A percentile compares a stretch with the other conserved stretches of the same genome.
Conservation (phyloP, 345 rosid genomes). For the Durio zibethinus region DNA sequence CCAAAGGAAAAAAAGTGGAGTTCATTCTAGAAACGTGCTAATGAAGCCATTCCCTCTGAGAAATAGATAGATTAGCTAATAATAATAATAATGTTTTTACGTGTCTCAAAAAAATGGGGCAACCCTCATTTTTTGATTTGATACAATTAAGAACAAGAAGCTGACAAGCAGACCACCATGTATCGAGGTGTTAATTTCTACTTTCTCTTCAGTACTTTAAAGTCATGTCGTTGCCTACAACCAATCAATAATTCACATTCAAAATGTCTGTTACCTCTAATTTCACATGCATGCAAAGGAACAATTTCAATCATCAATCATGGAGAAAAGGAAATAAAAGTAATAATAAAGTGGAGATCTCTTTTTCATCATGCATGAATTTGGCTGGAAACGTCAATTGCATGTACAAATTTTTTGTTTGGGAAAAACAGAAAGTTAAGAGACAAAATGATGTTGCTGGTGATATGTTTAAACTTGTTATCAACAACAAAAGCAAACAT, state of each 20-base stretch:
- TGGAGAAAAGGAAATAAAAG: no score
- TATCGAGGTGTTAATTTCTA: slow-evolving; percentile 26
- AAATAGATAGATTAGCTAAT: neutral
- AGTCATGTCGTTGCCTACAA: slow-evolving; percentile 28
- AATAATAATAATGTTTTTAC: neutral
- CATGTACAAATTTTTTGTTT: neutral
- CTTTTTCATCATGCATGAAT: slow-evolving; percentile 25
- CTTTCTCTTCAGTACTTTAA: slow-evolving; percentile 5
- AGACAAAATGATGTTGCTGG: neutral
- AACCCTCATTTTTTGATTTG: slow-evolving; percentile 11
- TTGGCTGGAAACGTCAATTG: slow-evolving; percentile 13
- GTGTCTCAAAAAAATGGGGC: slow-evolving; percentile 25
- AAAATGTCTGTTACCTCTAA: neutral
- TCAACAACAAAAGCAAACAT: neutral
- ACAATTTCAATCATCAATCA: slow-evolving; percentile 12
- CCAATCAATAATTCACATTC: slow-evolving; percentile 25
- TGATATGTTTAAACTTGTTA: neutral
- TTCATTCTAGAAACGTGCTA: neutral
- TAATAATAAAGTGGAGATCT: neutral
- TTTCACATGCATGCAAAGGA: slow-evolving; percentile 23
- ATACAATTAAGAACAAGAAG: slow-evolving; percentile 12
- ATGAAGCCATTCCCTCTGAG: neutral
- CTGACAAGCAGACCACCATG: slow-evolving; percentile 36
- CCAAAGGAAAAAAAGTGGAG: neutral
- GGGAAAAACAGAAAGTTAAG: neutral